Conservation (phyloP, 108 stramenopile genomes). For the Halocafeteria seosinensis region DNA sequence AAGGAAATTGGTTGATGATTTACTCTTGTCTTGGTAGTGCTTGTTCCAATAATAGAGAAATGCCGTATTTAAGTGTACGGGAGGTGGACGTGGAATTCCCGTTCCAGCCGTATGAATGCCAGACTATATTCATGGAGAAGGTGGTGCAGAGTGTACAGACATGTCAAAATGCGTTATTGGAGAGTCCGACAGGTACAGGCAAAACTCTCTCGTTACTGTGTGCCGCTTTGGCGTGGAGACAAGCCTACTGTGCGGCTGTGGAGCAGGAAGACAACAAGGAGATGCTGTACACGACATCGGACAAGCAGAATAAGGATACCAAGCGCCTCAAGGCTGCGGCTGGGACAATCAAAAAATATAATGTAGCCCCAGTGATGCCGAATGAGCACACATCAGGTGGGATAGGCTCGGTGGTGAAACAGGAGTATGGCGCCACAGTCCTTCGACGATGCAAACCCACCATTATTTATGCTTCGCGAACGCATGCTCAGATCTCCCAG, state of each 20-base stretch:
- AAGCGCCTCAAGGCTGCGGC: background rate
- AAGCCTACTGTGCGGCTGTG: background rate
- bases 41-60: too few species aligned
- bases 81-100: constrained; percentile 74
- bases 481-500: constrained; percentile 85
- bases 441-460: constrained; percentile 21
- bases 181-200: constrained; percentile 47
- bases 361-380: background rate
- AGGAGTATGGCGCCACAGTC: background rate
- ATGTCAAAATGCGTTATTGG: constrained; percentile 35
- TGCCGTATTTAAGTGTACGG: too few species aligned
- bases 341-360: background rate
- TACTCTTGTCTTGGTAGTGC: too few species aligned
- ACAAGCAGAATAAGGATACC: background rate
- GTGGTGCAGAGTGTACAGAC: constrained; percentile 42
- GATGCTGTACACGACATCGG: background rate
- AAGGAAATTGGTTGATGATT: too few species aligned
- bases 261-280: background rate
- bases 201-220: constrained; percentile 42
- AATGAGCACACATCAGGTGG: background rate
- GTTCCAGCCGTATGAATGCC: constrained; percentile 76
- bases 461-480: constrained; percentile 87
- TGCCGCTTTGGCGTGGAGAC: constrained; percentile 35
- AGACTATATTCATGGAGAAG: constrained; percentile 69
- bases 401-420: background rate